phyloP scores from a whole-genome alignment of 73 alveolate genomes.

The Paramecium primaurelia region DNA sequence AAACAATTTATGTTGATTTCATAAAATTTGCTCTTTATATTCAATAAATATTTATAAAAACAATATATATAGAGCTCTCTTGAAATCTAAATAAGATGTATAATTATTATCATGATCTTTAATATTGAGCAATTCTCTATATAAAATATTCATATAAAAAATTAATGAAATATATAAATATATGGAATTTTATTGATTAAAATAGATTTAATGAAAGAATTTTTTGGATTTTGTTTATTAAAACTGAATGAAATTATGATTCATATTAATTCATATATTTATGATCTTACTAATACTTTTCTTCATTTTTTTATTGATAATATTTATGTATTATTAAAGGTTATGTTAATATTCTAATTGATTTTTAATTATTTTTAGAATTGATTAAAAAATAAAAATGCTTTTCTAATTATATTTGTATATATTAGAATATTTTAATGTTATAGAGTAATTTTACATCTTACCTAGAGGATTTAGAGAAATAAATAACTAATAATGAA shows the following conservation, averaged over 20 bases:
- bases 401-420: not conserved
- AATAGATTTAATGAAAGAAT: no score
- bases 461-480: not conserved
- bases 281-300: no score
- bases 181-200: not conserved
- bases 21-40: not conserved
- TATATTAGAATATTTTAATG: not conserved
- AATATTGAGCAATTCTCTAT: no score
- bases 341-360: not conserved
- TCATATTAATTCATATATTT: no score
- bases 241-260: not conserved
- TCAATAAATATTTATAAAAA: no score
- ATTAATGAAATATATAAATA: no score
- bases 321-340: not conserved
- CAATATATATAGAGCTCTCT: not conserved
- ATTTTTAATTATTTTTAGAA: not conserved
- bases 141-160: no score
- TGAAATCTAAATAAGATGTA: no score
- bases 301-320: not conserved
- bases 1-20: not conserved
- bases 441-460: not conserved
- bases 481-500: not conserved
- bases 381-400: no score
- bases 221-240: not conserved
- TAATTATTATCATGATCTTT: no score